Base-by-base conservation (phyloP, 306 rosid species). In the Trichosanthes truncata region DNA sequence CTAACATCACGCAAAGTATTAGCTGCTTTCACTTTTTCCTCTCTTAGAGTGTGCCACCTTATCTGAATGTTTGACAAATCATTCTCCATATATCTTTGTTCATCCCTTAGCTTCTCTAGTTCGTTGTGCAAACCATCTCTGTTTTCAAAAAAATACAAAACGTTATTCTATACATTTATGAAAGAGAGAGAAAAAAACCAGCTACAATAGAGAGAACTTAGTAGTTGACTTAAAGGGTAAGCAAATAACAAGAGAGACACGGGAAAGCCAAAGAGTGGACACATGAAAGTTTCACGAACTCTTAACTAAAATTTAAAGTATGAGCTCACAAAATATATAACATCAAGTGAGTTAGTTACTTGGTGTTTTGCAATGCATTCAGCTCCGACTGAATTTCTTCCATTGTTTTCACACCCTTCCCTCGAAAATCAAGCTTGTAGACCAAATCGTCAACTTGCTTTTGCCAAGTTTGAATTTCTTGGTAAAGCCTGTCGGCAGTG, bases 331-430 rank as follows among this genome's bases (percentile, higher is more conserved):
- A 36, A 9, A 67, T 4, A 67, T 38, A 38, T n/a, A 40, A 9
- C 7, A 66, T 66, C 74, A 66, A 67, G 17, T 38, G 23, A 83
- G 76, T 63, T 67, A 60, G 43, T 82, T 92, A 94, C 97, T 87
- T 91, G 80, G 86, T 87, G 40, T 81, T 81, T 77, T 88, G 97
- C 84, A 91, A 85, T 20, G 87, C 78, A 85, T 85, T 86, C 81
- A 94, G 86, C 85, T 94, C 97, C 11, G 59, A 81, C 60, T 91
- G 90, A 89, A 91, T 86, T 84, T 94, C 97, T 83, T 92, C 92
- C 78, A 87, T 26, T 46, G 97, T 83, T 85, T 77, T 89, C 63
- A 82, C 89, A 80, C 90, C 93, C 63, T 88, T 92, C 79, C 93
- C 97, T 79, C 85, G 88, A 79, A 76, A 85, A 80, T 84, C 89